Percentiles rank a stretch among this genome's conserved stretches.
phyloP scores from a whole-genome alignment of 371 early-diverging fungal species.

The Mucor saturninus region DNA sequence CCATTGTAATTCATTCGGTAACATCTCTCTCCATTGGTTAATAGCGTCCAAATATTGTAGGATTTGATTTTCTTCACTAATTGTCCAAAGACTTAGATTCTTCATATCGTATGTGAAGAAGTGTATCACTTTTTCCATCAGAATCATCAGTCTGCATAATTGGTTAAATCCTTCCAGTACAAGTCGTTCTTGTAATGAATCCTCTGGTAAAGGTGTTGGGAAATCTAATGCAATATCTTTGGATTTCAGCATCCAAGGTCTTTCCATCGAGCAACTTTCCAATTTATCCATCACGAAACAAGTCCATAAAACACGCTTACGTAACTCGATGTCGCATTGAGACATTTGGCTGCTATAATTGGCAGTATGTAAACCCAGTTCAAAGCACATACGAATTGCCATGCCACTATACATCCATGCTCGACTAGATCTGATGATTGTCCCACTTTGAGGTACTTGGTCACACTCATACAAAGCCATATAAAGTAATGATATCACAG shows the following conservation, averaged over 20 bases:
- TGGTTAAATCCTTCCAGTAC: constrained; percentile 46
- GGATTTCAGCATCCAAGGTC: constrained; percentile 49
- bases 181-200: constrained; percentile 39
- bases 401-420: constrained; percentile 53
- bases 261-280: constrained; percentile 45
- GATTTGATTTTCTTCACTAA: constrained; percentile 42
- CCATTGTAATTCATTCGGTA: constrained; percentile 43
- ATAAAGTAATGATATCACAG: constrained; percentile 51
- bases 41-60: constrained; percentile 42
- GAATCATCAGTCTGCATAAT: constrained; percentile 42
- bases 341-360: constrained; percentile 52
- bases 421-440: constrained; percentile 29
- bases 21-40: constrained; percentile 39
- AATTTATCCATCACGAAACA: constrained; percentile 56
- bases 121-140: constrained; percentile 45
- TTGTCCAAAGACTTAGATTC: constrained; percentile 38
- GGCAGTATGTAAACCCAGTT: constrained; percentile 47
- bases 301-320: constrained; percentile 56
- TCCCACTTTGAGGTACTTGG: constrained; percentile 12
- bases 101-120: constrained; percentile 44
- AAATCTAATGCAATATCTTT: constrained; percentile 44
- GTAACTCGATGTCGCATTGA: constrained; percentile 50
- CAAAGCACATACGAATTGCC: constrained; percentile 47
- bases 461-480: constrained; percentile 45
- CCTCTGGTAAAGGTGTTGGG: constrained; percentile 48